phyloP scores from a whole-genome alignment of 108 stramenopile genomes.

The Nitzschia sp. region DNA sequence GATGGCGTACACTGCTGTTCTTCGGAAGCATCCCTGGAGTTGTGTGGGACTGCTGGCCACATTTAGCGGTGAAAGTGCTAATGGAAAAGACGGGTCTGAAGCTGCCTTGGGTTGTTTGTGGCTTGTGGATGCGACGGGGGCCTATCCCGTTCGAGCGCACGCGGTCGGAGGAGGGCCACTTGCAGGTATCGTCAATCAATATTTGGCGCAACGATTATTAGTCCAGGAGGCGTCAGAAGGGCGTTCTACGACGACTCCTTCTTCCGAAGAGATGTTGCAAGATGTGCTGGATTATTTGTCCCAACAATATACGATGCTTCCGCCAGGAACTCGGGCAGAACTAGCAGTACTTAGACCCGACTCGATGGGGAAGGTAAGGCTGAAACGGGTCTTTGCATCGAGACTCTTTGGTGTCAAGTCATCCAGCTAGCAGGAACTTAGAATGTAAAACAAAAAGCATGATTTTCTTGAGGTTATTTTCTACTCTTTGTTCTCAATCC shows the following conservation, averaged over 20 bases:
- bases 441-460: no score
- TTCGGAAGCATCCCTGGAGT: conserved; percentile 43
- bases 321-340: conserved; percentile 21
- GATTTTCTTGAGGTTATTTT: no score
- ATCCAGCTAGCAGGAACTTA: not conserved
- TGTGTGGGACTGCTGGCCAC: conserved; percentile 63
- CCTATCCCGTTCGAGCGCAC: conserved; percentile 63
- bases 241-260: not conserved
- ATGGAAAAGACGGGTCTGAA: not conserved
- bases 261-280: conserved; percentile 6
- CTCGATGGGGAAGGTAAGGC: not conserved
- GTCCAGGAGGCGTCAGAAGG: not conserved
- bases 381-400: conserved; percentile 18
- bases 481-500: no score
- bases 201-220: conserved; percentile 18
- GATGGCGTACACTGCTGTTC: conserved; percentile 59
- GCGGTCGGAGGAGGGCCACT: conserved; percentile 54
- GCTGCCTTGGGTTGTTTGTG: conserved; percentile 29
- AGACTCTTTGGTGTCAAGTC: not conserved
- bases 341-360: conserved; percentile 11
- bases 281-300: conserved; percentile 7
- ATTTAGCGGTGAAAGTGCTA: not conserved
- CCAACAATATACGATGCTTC: conserved; percentile 2
- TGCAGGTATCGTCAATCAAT: conserved; percentile 25
- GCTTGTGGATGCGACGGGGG: conserved; percentile 72